phyloP scores from a whole-genome alignment of 805 yeast species.

The Blastobotrys muscicola region DNA sequence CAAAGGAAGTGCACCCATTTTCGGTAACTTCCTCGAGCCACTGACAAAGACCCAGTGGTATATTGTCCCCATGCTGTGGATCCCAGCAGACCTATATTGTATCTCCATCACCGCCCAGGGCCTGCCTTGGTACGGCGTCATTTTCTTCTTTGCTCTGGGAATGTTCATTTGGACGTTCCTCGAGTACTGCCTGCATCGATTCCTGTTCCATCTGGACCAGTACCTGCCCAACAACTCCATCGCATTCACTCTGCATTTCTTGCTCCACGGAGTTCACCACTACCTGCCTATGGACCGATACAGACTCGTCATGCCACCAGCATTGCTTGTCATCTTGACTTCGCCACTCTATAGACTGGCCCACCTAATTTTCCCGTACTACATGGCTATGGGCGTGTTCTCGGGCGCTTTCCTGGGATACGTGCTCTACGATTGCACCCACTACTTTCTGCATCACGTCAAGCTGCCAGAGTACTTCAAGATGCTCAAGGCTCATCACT shows the following conservation, averaged over 20 bases:
- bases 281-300: slow-evolving; percentile 93
- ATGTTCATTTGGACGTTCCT: slow-evolving; percentile 85
- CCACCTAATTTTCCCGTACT: slow-evolving; percentile 65
- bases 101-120: slow-evolving; percentile 52
- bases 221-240: slow-evolving; percentile 72
- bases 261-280: slow-evolving; percentile 94
- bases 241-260: slow-evolving; percentile 75
- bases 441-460: slow-evolving; percentile 86
- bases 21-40: slow-evolving; percentile 93
- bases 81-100: slow-evolving; percentile 64
- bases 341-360: slow-evolving; percentile 76
- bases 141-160: slow-evolving; percentile 66
- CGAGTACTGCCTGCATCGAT: slow-evolving; percentile 83
- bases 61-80: slow-evolving; percentile 80
- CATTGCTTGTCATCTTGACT: slow-evolving; percentile 62
- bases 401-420: slow-evolving; percentile 96
- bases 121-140: slow-evolving; percentile 35
- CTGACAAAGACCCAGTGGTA: slow-evolving; percentile 89
- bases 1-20: slow-evolving; percentile 89
- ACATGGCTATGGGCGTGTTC: slow-evolving; percentile 83
- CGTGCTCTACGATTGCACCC: slow-evolving; percentile 86
- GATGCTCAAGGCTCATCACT: slow-evolving; percentile 76
- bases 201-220: slow-evolving; percentile 84
- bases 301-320: slow-evolving; percentile 95
- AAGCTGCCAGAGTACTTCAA: slow-evolving; percentile 69